phyloP scores from a whole-genome alignment of 177 flowering plant species.

The Vitis hybrid region DNA sequence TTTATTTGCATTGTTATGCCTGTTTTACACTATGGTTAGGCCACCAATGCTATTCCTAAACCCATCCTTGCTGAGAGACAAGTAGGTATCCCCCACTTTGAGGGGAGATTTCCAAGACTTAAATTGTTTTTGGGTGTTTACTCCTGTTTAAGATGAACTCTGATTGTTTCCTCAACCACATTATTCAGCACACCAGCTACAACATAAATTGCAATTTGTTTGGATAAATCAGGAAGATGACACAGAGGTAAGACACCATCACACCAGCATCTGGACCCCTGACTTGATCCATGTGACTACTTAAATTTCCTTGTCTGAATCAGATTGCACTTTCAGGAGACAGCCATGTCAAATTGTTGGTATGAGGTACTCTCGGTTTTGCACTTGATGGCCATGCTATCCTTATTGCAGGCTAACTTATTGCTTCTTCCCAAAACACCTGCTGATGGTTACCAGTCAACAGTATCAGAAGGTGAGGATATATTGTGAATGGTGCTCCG shows the following conservation, averaged over 20 bases:
- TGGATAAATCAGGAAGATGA: constrained; percentile 98
- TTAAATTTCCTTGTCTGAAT: too few species aligned
- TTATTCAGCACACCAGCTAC: constrained; percentile 72
- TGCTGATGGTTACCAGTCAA: constrained; percentile 81
- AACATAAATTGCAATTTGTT: constrained; percentile 72
- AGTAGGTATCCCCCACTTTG: too few species aligned
- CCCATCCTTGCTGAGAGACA: too few species aligned
- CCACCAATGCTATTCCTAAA: too few species aligned
- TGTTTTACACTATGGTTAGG: too few species aligned
- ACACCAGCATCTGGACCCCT: neutral
- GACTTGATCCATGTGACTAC: constrained; percentile 11
- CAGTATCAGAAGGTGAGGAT: constrained; percentile 83
- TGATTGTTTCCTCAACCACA: constrained; percentile 15
- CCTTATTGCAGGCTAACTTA: constrained; percentile 79
- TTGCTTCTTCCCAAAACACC: constrained; percentile 85
- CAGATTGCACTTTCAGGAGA: constrained; percentile 57
- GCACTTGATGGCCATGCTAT: constrained; percentile 90
- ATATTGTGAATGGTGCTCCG: neutral
- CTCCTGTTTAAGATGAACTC: neutral
- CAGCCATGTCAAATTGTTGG: constrained; percentile 83
- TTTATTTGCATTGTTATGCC: too few species aligned
- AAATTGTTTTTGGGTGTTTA: too few species aligned
- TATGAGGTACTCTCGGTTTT: constrained; percentile 88
- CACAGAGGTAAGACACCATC: constrained; percentile 56
- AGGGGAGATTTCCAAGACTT: too few species aligned